Base-by-base conservation (phyloP, 495 filamentous ascomycete species). In the Tirmania nivea region DNA sequence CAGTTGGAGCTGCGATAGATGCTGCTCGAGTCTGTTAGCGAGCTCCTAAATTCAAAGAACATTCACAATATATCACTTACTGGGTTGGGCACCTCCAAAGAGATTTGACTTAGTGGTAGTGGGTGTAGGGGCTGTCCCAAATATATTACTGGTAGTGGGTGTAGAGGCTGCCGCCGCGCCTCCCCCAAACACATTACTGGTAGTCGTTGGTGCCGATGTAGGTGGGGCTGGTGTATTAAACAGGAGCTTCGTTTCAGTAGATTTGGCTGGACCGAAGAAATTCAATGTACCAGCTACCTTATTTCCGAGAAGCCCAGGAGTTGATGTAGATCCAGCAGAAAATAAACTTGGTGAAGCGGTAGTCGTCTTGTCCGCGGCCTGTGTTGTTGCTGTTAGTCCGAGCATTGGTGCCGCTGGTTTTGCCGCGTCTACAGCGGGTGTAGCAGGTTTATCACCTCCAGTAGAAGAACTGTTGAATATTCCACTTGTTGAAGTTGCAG, bases 221-320 rank as follows among this genome's bases (percentile, higher is more conserved):
- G 53, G 11, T 4, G 53, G 19, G 9, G 10, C 25, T 19, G 9
- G 48, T 8, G 17, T 45, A 21, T n/a, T n/a, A n/a, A n/a, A n/a
- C n/a, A n/a, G n/a, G n/a, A n/a, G 49, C 21, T 59, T 59, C 31
- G 37, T 16, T n/a, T 55, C 56, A 12, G 49, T 16, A 21, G 51
- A 25, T 17, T 57, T 57, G 11, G 57, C 8, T n/a, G 52, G 49
- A 52, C n/a, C 50, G 20, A 52, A 35, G 49, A 16, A 3, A n/a
- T 16, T 31, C 49, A 17, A 31, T 16, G 52, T 16, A 14, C 11
- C 37, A 21, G 57, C 49, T 12, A 51, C 47, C 8, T 52, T 42
- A 34, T 58, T 58, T 10, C 52, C 52, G 20, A 62, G 61, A 10
- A 61, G 49, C 8, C 51, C 42, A 25, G 35, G 10, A 34, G 51